These are phyloP conservation scores for Daedalea quercina DNA, from an alignment of 768 basidiomycete species.

Conservation along the genomic window DNA sequence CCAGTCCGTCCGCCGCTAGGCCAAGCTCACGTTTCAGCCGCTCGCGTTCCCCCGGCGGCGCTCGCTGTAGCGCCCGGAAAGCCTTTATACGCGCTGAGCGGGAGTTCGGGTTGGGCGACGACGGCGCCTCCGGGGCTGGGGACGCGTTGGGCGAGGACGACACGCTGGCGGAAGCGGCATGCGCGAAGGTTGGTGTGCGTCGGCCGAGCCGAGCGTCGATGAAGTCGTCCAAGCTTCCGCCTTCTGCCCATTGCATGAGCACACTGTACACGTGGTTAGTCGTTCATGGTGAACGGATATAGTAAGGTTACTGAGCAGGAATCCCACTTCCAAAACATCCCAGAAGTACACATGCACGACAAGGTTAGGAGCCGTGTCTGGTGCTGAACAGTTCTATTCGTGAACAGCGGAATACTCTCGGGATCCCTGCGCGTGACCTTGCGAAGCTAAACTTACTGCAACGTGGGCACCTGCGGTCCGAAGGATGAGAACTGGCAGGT, in stretches of 20 bases:
- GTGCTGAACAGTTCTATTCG: no score
- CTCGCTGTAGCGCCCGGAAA: conserved; percentile 63
- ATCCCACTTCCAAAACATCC: no score
- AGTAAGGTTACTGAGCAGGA: no score
- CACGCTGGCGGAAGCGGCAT: conserved; percentile 2
- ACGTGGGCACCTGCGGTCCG: conserved; percentile 79
- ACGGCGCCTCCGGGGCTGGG: conserved; percentile 24
- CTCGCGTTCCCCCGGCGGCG: conserved; percentile 57
- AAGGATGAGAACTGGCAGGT: conserved; percentile 79
- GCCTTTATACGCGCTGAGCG: conserved; percentile 71
- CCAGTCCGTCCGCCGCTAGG: conserved; percentile 23
- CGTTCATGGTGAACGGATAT: neutral
- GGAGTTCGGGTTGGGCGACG: conserved; percentile 28
- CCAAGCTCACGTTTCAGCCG: conserved; percentile 48
- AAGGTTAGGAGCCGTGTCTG: no score
- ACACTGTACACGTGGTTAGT: conserved; percentile 40
- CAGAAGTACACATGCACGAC: no score
- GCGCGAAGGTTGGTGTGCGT: conserved; percentile 25
- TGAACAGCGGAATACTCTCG: neutral
- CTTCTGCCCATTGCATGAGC: conserved; percentile 92
- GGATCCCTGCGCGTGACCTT: neutral
- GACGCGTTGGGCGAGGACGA: conserved; percentile 16
- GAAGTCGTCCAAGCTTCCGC: conserved; percentile 81
- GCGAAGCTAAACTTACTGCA: conserved; percentile 53
- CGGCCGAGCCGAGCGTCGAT: conserved; percentile 75